Conservation (phyloP, 2,329 filamentous ascomycete genomes). For the Alternaria conjuncta region DNA sequence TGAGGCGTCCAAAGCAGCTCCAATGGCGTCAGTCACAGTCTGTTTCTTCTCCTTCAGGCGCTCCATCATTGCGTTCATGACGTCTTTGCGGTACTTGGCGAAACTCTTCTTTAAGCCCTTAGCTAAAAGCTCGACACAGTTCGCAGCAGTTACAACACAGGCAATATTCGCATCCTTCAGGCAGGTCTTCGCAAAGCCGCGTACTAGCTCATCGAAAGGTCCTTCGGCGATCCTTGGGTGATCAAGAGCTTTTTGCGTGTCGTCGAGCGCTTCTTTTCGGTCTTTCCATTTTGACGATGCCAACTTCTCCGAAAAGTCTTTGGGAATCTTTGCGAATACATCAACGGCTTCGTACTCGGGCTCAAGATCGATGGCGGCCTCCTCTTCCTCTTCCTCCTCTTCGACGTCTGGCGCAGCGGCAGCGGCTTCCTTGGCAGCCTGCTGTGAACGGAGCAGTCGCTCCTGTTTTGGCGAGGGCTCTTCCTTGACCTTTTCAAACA, state of each 20-base stretch:
- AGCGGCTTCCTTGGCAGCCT: constrained; percentile 78
- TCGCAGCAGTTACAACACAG: constrained; percentile 90
- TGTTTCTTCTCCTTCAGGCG: constrained; percentile 97
- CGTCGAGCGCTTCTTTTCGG: constrained; percentile 90
- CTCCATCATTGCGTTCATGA: constrained; percentile 92
- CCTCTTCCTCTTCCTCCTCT: constrained; percentile 60
- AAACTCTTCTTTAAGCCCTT: constrained; percentile 83
- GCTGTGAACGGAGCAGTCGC: constrained; percentile 84
- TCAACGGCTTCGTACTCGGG: constrained; percentile 80
- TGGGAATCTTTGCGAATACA: constrained; percentile 79
- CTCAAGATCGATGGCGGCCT: constrained; percentile 73
- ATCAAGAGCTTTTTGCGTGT: constrained; percentile 75
- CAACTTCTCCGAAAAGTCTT: constrained; percentile 81
- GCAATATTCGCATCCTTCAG: constrained; percentile 99
- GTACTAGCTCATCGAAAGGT: constrained; percentile 82
- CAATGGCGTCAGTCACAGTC: constrained; percentile 84
- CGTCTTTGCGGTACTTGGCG: constrained; percentile 76
- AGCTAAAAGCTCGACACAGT: constrained; percentile 87
- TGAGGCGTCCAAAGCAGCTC: constrained; percentile 78
- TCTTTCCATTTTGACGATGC: constrained; percentile 98
- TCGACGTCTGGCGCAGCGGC: constrained; percentile 64
- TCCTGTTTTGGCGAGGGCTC: constrained; percentile 90
- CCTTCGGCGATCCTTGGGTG: constrained; percentile 91
- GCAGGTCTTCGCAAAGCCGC: constrained; percentile 79
- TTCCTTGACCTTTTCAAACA: constrained; percentile 92